Evolutionary conservation across 176 grass and related monocot genomes (phyloP), one percentile per base, ranked within the genome.

Genomic region (Coix lacrymajobi): DNA sequence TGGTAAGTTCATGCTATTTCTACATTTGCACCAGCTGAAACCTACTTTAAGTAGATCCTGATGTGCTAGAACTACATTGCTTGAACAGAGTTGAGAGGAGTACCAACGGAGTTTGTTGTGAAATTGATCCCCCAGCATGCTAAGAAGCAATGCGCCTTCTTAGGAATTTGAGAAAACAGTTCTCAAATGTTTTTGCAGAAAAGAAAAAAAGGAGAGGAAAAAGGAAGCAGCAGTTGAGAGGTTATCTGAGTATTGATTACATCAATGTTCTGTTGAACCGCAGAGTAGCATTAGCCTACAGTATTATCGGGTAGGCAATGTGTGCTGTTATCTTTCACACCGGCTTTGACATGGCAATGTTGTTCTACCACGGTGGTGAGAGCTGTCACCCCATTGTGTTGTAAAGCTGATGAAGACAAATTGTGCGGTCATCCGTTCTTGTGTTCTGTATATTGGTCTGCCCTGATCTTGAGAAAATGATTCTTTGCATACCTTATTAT

Each of bases 41-140:
- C n/a, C 11, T 66, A 45, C n/a, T 34, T 45, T 80, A 25, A 28
- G 17, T 28, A 41, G 22, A 81, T 78, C 71, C 41, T 89, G 17
- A 81, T 84, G 64, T 86, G 48, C 36, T 82, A 79, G 29, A 30
- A 66, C 20, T 14, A 33, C 62, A 68, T 62, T 12, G 74, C 46
- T 74, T 88, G 73, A 85, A 75, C 84, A 93, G 94, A 97, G 78
- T 85, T 97, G 62, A 91, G 89, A 79, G 94, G 89, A 77, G 71
- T 89, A 40, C 84, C 91, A 3, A 31, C 66, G 77, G 94, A 91
- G 57, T 81, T 87, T 81, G 49, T 91, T 34, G 19, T 84, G n/a
- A 93, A 91, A 89, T 83, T 97, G 81, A 65, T 96, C 31, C 94
- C 94, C 9, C 90, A 91, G 34, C 94, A 96, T 89, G 94, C 84